Percentiles rank a stretch among this genome's conserved stretches.
These are phyloP conservation scores for Gossypium mustelinum DNA, from an alignment of 345 rosid species.

Conservation along the genomic window DNA sequence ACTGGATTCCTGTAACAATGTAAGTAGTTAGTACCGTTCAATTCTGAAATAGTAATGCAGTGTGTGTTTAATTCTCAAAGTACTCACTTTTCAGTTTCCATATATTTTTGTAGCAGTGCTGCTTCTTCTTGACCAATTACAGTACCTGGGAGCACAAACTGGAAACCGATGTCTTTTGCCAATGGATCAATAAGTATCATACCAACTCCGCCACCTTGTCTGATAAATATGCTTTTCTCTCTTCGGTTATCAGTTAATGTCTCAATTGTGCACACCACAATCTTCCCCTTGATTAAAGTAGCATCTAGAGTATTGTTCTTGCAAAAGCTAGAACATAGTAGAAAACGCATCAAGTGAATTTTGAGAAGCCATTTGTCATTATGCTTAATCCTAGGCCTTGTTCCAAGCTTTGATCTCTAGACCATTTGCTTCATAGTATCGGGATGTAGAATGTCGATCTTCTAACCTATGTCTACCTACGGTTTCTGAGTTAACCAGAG, in stretches of 20 bases:
- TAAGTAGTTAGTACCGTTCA: background rate
- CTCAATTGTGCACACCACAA: slow-evolving; percentile 40
- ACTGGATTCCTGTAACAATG: slow-evolving; percentile 29
- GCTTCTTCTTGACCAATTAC: slow-evolving; percentile 38
- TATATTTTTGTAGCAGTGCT: slow-evolving; percentile 33
- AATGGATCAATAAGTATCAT: slow-evolving; percentile 37
- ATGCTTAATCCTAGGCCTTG: background rate
- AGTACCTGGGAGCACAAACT: slow-evolving; percentile 34
- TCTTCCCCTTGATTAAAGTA: slow-evolving; percentile 39
- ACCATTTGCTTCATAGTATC: background rate
- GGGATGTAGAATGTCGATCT: background rate
- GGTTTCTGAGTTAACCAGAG: background rate
- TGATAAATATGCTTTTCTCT: slow-evolving; percentile 27
- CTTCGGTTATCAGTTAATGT: slow-evolving; percentile 17
- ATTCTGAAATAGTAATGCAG: background rate
- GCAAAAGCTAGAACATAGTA: slow-evolving; percentile 39
- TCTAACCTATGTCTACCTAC: background rate
- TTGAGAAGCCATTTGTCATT: background rate
- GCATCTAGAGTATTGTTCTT: slow-evolving; percentile 37
- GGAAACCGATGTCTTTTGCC: slow-evolving; percentile 38
- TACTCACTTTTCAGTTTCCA: slow-evolving; percentile 36
- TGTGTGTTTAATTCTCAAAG: background rate
- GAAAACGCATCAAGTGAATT: background rate
- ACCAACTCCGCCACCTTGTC: slow-evolving; percentile 41
- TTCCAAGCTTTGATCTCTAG: background rate